Evolutionary conservation across 75 land plant genomes (phyloP), one percentile per base, ranked within the genome.

Genomic region (Pseudotsuga menziesii): DNA sequence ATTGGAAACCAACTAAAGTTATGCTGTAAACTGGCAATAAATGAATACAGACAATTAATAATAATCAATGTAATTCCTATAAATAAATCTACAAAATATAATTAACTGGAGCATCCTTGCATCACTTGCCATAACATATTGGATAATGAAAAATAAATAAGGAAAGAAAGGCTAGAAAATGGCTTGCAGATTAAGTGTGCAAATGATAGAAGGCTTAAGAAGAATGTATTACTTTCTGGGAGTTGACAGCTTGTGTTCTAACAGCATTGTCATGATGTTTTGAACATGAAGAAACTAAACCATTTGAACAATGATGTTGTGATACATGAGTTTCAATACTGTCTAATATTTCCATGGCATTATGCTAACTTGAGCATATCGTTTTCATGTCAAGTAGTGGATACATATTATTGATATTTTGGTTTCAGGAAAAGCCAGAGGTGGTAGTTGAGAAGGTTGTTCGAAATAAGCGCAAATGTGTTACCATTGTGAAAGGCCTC

Each of bases 391-490:
- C 0, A 26, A 48, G 2, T 48, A 48, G 54, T 9, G 13, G 54
- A 48, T 9, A 48, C 12, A 9, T 48, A 48, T 48, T 48, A 48
- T 48, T 48, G 12, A 48, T 48, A 48, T 48, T 48, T 60, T 60
- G 61, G 22, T 60, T 60, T 60, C 80, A 97, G 99, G 99, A 94
- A 78, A 97, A 87, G 83, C 98, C 83, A 81, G 99, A 97, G 81
- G 94, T 97, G 59, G 76, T 97, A 32, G 91, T 97, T 82, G 99
- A 97, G 75, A 97, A 94, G 83, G 89, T 95, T 66, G 88, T 90
- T 73, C 93, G 99, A 2, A 97, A 97, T 61, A 97, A 90, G 71
- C 89, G 98, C 15, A 97, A 97, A 80, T 94, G 96, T 86, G 91
- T 94, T 32, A 97, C 99, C 16, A 89, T 85, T 77, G 91, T 97